Evolutionary conservation across 306 rosid species (phyloP), one percentile per base, ranked within the genome.

Genomic region (Dalbergia cochinchinensis): DNA sequence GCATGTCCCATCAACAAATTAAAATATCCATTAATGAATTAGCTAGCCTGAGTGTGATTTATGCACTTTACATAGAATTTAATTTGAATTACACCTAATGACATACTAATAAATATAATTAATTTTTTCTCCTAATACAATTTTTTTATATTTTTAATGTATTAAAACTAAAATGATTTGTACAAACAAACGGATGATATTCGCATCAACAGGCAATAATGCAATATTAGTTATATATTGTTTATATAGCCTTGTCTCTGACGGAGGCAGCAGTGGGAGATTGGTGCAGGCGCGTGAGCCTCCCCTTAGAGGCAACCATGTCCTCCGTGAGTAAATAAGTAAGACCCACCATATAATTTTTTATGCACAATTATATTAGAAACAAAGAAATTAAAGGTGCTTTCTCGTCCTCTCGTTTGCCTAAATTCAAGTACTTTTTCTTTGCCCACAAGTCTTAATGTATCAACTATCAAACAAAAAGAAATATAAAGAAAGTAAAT

Each of bases 1-100:
- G 41, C 41, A 37, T 37, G 87, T 78, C 45, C 54, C 0, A 42
- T 57, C 65, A 54, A 77, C 44, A 55, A 35, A 70, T 34, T n/a
- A n/a, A 26, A 26, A 26, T 26, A 26, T 26, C 31, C 31, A 1
- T 26, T 26, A 26, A 26, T 26, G 1, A 26, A 26, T 26, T 26
- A 26, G 31, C 31, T 26, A 26, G 31, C 3, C 2, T 3, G 31
- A 1, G 2, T 26, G 31, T 26, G 31, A 26, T 2, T 26, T 26
- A 26, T 26, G 31, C 31, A 26, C 31, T 26, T 26, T 26, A 26
- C 31, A 2, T 26, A 26, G 2, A 1, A 26, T 26, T 26, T 26
- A 26, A 26, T 26, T 26, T 26, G 31, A 26, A 26, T 26, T 26
- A 0, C 31, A 26, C 31, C 2, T 2, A 26, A 26, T 1, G 31